Base-by-base conservation (phyloP, 306 rosid genomes). In the Corylus americana region DNA sequence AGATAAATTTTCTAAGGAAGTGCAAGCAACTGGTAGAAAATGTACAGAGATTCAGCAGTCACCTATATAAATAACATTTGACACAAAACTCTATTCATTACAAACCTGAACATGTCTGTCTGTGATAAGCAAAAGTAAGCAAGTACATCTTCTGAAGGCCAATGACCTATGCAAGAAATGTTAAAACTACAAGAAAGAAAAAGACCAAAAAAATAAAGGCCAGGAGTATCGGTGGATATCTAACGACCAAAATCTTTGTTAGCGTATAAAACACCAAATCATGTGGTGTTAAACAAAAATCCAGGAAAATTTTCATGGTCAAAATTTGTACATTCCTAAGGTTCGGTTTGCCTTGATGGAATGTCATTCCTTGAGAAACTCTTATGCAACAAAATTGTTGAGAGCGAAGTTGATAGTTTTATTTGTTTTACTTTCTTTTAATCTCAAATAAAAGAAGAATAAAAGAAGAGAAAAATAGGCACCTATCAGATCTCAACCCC, bases 111-210 rank as follows among this genome's bases (percentile, higher is more conserved):
- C 72, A 84, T 77, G 68, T 90, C 89, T 44, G 88, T 71, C 45
- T 87, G 84, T 50, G 87, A 86, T 86, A 89, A 82, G 84, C 97
- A 91, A 86, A 89, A 92, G 77, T 89, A 90, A 49, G 97, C 97
- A 81, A 95, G 98, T 77, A 90, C 94, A 75, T 92, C 97, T 90
- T 95, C 98, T 71, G 98, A 92, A 5, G 98, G 98, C 98, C 98
- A 95, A 85, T 86, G 91, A 89, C 98, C 98, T 94, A 88, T 55
- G 83, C 55, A 87, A 74, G 68, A 77, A 74, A 64, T 73, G 55
- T 12, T 14, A 14, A 59, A 55, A 69, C 44, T 10, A 77, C 67
- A 50, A 77, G 54, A 39, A 50, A 77, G 54, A 39, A 78, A 58
- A 58, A 62, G 70, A 59, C 51, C 25, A 54, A 61, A 16, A 25